Evolutionary conservation across 768 basidiomycete species (phyloP).

Genomic region (Amanita fuliginea): DNA sequence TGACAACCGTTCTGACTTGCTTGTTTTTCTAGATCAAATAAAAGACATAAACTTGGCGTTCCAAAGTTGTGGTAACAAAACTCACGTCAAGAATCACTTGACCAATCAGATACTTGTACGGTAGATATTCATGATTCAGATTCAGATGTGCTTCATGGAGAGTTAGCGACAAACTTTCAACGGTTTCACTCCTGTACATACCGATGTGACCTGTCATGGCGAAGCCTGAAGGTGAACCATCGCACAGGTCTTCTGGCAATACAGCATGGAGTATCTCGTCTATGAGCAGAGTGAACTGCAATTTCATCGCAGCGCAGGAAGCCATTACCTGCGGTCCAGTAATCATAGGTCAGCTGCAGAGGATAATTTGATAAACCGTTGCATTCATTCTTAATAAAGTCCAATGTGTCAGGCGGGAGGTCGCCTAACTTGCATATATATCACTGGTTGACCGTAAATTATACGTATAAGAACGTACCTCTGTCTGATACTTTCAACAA

Average conservation of each 20-base stretch:
- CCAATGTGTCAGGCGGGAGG: conserved; percentile 41
- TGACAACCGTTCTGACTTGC: conserved; percentile 78
- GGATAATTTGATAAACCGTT: conserved; percentile 46
- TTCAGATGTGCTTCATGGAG: conserved; percentile 75
- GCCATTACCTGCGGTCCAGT: conserved; percentile 72
- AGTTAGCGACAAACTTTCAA: conserved; percentile 1
- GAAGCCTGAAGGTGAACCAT: conserved; percentile 80
- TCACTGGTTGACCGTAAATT: conserved; percentile 7
- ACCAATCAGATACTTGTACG: conserved; percentile 85
- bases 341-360: conserved; percentile 67
- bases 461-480: conserved; percentile 30
- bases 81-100: conserved; percentile 86
- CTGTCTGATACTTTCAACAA: conserved; percentile 49
- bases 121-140: conserved; percentile 80
- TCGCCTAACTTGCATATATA: conserved; percentile 49
- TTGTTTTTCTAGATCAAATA: conserved; percentile 66
- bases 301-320: background rate
- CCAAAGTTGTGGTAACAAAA: conserved; percentile 1
- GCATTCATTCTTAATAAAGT: conserved; percentile 45
- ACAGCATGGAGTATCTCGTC: conserved; percentile 79
- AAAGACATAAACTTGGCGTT: background rate
- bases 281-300: conserved; percentile 16
- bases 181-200: conserved; percentile 19
- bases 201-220: conserved; percentile 88
- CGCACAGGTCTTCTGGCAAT: conserved; percentile 67